Evolutionary conservation across 345 rosid genomes (phyloP), one percentile per base, ranked within the genome.

Genomic region (Noccaea bulbosa): DNA sequence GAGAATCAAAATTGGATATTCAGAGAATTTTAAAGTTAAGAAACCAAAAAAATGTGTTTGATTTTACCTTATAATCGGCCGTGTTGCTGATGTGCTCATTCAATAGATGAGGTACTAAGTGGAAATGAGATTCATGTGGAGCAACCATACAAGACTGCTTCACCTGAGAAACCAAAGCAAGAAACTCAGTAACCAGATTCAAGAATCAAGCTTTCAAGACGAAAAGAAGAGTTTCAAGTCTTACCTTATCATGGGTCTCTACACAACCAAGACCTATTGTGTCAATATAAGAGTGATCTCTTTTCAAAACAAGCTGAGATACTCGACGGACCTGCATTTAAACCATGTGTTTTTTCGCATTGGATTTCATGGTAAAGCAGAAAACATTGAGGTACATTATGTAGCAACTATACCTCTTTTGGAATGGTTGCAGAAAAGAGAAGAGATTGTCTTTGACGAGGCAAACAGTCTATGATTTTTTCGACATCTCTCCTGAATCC

Each of bases 401-500:
- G 20, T 20, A 20, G 45, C 17, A 6, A 33, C 1, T 35, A 14
- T 70, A 92, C 98, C 92, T 95, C 99, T 80, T 88, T 95, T 4
- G 96, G 96, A 66, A 95, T 77, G 75, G 99, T 92, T 44, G 99
- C 93, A 20, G 97, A 88, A 76, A 92, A 92, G 33, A 94, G 79
- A 75, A 95, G 70, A 30, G 98, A 84, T 74, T 92, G 99, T 83
- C 97, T 85, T 71, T 66, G 80, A 54, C 90, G 93, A 46, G 97
- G 99, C 72, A 94, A 76, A 74, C 97, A 88, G 63, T 92, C 98
- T 39, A 87, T 83, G 61, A 94, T 84, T 71, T 88, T 94, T 69
- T 95, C 99, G 60, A 95, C 81, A 49, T 95, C 98, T 79, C 90
- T 95, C 63, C 96, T 89, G 50, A 92, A 95, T 43, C 98, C 98